These are phyloP conservation scores for Rhodotorula mucilaginosa DNA, from an alignment of 1,284 basidiomycete species.

Conservation along the genomic window DNA sequence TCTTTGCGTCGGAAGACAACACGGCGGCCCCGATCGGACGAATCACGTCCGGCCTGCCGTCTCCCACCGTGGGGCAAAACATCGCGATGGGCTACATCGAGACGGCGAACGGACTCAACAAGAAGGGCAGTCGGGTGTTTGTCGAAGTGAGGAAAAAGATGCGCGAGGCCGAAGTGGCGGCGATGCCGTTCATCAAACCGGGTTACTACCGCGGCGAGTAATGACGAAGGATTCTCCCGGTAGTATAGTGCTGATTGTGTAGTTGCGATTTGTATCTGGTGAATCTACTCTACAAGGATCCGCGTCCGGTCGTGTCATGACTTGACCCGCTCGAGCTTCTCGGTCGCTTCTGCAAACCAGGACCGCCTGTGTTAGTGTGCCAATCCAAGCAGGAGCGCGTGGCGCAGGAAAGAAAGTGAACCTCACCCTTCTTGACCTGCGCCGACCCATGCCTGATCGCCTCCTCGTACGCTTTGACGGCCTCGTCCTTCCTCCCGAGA, in stretches of 20 bases:
- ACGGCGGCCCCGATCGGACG: conserved; percentile 61
- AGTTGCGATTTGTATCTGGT: background rate
- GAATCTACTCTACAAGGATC: background rate
- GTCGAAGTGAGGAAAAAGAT: conserved; percentile 74
- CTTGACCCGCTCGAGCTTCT: conserved; percentile 15
- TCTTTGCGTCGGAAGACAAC: conserved; percentile 60
- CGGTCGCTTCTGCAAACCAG: conserved; percentile 13
- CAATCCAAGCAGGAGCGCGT: background rate
- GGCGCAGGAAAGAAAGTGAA: background rate
- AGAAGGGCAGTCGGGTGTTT: conserved; percentile 78
- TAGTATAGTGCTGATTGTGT: too few relatives aligned
- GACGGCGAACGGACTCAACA: conserved; percentile 69
- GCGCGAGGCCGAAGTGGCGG: conserved; percentile 65
- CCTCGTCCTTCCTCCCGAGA: conserved; percentile 13
- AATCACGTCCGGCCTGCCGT: conserved; percentile 93
- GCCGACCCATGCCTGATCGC: conserved; percentile 24
- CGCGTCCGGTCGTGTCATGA: background rate
- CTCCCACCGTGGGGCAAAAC: conserved; percentile 82
- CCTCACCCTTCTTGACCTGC: conserved; percentile 29
- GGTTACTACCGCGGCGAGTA: conserved; percentile 61
- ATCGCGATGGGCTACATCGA: conserved; percentile 92
- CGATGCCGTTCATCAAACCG: conserved; percentile 74
- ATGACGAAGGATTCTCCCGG: too few relatives aligned
- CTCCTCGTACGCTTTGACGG: conserved; percentile 30
- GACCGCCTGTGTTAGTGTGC: too few relatives aligned